These are phyloP conservation scores for Wickerhamomyces bovis DNA, from an alignment of 805 yeast species.

Conservation along the genomic window DNA sequence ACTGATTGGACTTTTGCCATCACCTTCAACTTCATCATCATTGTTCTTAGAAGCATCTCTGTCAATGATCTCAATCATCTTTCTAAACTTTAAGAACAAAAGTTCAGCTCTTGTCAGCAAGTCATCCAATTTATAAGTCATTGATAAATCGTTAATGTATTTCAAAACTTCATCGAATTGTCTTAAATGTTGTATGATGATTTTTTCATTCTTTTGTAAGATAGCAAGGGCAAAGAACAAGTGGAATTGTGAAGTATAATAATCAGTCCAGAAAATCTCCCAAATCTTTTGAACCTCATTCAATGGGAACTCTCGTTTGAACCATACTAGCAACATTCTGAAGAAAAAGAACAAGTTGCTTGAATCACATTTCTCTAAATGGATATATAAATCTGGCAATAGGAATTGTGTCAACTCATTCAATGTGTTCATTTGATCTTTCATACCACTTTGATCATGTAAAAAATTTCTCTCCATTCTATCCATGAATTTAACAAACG, in stretches of 20 bases:
- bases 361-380: conserved; percentile 82
- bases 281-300: conserved; percentile 73
- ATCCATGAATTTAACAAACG: conserved; percentile 82
- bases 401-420: conserved; percentile 84
- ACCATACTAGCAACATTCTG: conserved; percentile 94
- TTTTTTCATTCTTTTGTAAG: conserved; percentile 78
- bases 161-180: conserved; percentile 89
- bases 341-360: conserved; percentile 89
- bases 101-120: conserved; percentile 79
- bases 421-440: conserved; percentile 75
- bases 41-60: conserved; percentile 1
- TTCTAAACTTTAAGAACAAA: conserved; percentile 70
- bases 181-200: conserved; percentile 64
- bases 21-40: conserved; percentile 1
- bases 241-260: conserved; percentile 79
- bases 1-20: conserved; percentile 27
- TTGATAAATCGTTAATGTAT: conserved; percentile 85
- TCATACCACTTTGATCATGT: conserved; percentile 90
- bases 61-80: conserved; percentile 76
- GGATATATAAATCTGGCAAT: conserved; percentile 79
- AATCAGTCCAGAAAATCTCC: conserved; percentile 92
- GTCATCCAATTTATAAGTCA: conserved; percentile 68
- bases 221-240: conserved; percentile 83
- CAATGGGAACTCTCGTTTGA: conserved; percentile 83
- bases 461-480: conserved; percentile 92